A percentile compares a stretch with the other conserved stretches of the same genome.
phyloP scores from a whole-genome alignment of 169 alveolate genomes.

The Cryptosporidium ryanae region DNA sequence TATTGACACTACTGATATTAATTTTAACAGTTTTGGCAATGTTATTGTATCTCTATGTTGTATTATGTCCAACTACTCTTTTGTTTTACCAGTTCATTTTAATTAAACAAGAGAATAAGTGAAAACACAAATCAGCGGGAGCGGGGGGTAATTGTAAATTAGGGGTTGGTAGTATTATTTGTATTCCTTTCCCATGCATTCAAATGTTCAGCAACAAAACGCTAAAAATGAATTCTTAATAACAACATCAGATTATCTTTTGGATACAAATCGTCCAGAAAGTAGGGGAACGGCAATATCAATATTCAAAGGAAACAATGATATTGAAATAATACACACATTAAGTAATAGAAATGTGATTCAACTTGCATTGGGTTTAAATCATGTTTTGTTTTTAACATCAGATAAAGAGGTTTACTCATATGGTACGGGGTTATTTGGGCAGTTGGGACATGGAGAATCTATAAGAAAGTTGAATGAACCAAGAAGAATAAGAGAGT shows the following conservation, averaged over 20 bases:
- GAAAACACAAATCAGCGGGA: neutral
- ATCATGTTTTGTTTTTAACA: slow-evolving; percentile 47
- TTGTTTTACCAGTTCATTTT: neutral
- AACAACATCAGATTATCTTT: slow-evolving; percentile 63
- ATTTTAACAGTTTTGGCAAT: neutral
- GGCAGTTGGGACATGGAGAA: slow-evolving; percentile 68
- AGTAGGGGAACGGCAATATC: slow-evolving; percentile 22
- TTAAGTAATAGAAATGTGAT: slow-evolving; percentile 34
- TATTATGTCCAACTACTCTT: neutral
- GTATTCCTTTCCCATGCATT: slow-evolving; percentile 20
- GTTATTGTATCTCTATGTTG: neutral
- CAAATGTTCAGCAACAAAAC: slow-evolving; percentile 28
- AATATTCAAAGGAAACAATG: slow-evolving; percentile 21
- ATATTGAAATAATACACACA: slow-evolving; percentile 43
- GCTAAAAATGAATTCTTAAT: slow-evolving; percentile 50
- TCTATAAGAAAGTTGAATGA: slow-evolving; percentile 23
- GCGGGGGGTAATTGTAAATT: neutral
- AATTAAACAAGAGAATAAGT: too few species aligned
- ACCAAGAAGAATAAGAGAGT: slow-evolving; percentile 27
- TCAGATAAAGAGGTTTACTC: slow-evolving; percentile 29
- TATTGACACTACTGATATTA: neutral
- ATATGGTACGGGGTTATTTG: slow-evolving; percentile 60
- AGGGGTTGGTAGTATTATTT: neutral
- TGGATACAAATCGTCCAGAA: slow-evolving; percentile 54
- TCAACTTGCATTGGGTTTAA: slow-evolving; percentile 53